Conservation (phyloP, 352 stramenopile genomes). For the Phytophthora fragariaefolia region DNA sequence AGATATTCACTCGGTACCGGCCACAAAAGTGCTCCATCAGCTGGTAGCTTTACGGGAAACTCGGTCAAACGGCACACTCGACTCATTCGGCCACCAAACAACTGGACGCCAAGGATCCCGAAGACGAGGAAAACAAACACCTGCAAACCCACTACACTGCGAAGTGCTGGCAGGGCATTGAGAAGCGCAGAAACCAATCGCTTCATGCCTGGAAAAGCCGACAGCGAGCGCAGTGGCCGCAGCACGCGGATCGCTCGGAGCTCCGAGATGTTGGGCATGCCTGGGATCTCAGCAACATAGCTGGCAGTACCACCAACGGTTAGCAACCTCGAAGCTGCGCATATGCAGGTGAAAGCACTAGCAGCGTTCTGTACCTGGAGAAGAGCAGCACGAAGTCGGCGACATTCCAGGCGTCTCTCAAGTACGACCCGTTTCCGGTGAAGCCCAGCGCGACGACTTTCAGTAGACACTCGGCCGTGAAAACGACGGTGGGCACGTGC, state of each 20-base stretch:
- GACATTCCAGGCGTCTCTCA: slow-evolving; percentile 88
- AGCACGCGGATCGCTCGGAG: not conserved
- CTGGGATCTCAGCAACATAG: slow-evolving; percentile 43
- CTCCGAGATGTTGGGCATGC: not conserved
- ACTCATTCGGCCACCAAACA: not conserved
- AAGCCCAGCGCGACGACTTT: slow-evolving; percentile 92
- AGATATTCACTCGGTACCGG: not conserved
- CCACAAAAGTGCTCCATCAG: not conserved
- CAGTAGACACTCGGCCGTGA: slow-evolving; percentile 81
- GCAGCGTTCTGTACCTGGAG: slow-evolving; percentile 48
- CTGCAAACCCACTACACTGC: not conserved
- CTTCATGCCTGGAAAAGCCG: not conserved
- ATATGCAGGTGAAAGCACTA: not conserved
- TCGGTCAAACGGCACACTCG: not conserved
- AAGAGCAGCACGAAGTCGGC: slow-evolving; percentile 92
- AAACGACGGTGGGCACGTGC: slow-evolving; percentile 79
- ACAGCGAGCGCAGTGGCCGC: not conserved
- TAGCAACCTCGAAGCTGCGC: not conserved
- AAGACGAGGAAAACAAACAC: not conserved
- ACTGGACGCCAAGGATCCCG: not conserved
- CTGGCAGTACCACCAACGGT: slow-evolving; percentile 18
- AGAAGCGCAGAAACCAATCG: not conserved
- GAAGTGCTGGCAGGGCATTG: not conserved
- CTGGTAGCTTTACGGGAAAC: not conserved
- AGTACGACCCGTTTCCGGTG: slow-evolving; percentile 64